Evolutionary conservation across 768 basidiomycete genomes (phyloP).

Genomic region (Leccinum disarticulatum): DNA sequence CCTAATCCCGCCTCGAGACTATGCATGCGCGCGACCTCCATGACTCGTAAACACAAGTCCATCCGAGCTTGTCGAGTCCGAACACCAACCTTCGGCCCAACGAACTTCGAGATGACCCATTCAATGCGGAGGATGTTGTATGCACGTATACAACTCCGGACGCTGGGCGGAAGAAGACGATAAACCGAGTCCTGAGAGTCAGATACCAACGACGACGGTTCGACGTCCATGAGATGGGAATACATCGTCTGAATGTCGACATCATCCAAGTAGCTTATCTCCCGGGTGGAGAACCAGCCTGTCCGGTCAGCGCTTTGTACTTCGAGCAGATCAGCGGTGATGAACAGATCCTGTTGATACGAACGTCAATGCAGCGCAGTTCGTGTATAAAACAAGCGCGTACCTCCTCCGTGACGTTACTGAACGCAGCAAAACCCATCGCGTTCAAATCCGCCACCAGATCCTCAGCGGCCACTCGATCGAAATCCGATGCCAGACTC

Average conservation of each 20-base stretch:
- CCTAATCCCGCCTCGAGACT: constrained; percentile 40
- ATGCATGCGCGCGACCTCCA: constrained; percentile 72
- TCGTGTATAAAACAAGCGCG: constrained; percentile 11
- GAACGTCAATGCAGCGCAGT: constrained; percentile 7
- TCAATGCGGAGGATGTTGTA: constrained; percentile 68
- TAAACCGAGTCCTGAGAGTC: constrained; percentile 73
- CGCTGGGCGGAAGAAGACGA: constrained; percentile 69
- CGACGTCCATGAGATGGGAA: constrained; percentile 67
- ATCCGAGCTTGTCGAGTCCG: constrained; percentile 67
- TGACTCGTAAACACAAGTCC: constrained; percentile 66
- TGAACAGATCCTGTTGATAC: constrained; percentile 63
- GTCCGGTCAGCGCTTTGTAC: constrained; percentile 76
- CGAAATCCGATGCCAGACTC: constrained; percentile 58
- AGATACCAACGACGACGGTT: constrained; percentile 69
- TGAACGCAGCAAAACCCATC: constrained; percentile 73
- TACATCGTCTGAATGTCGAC: constrained; percentile 82
- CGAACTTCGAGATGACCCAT: constrained; percentile 73
- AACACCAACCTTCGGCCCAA: constrained; percentile 61
- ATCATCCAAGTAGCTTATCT: constrained; percentile 53
- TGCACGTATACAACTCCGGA: constrained; percentile 76
- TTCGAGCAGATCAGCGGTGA: constrained; percentile 76
- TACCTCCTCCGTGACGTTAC: constrained; percentile 79
- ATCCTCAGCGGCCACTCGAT: constrained; percentile 61
- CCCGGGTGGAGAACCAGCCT: constrained; percentile 70
- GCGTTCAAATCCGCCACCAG: constrained; percentile 78